phyloP scores from a whole-genome alignment of 495 filamentous ascomycete species.

The Penicillium lividum region DNA sequence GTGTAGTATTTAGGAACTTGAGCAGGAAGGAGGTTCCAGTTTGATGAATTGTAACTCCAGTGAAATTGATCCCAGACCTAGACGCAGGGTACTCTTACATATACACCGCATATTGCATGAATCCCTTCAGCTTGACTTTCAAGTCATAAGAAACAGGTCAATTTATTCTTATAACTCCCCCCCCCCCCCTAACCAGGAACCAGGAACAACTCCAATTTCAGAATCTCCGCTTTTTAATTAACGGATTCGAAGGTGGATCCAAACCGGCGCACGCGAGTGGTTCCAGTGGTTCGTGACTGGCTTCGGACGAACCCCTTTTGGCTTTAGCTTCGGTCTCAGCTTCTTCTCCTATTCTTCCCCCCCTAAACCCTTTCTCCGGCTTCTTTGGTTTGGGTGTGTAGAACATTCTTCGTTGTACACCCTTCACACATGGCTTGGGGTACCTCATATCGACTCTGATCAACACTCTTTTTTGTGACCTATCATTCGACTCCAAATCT shows the following conservation, averaged over 20 bases:
- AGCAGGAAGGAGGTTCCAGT: neutral
- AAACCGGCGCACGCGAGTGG: neutral
- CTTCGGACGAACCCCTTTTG: constrained; percentile 18
- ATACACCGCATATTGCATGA: neutral
- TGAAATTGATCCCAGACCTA: neutral
- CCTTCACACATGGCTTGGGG: constrained; percentile 3
- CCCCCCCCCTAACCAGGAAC: neutral
- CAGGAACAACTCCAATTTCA: neutral
- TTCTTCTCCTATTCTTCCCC: constrained; percentile 23
- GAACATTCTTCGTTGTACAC: neutral
- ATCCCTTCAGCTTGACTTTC: neutral
- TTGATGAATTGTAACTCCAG: neutral
- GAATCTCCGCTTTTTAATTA: constrained; percentile 6
- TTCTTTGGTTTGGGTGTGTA: neutral
- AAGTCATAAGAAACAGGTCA: neutral
- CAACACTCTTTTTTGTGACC: constrained; percentile 4
- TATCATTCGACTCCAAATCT: constrained; percentile 1
- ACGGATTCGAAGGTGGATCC: constrained; percentile 1
- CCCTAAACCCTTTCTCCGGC: constrained; percentile 3
- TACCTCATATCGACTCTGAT: constrained; percentile 1
- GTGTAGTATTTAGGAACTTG: neutral
- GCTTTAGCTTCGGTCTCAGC: constrained; percentile 10
- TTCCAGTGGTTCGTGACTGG: constrained; percentile 4
- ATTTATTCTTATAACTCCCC: too few relatives aligned
- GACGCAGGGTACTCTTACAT: neutral